Evolutionary conservation across 1,284 basidiomycete genomes (phyloP).

Genomic region (Fomitopsis palustris): DNA sequence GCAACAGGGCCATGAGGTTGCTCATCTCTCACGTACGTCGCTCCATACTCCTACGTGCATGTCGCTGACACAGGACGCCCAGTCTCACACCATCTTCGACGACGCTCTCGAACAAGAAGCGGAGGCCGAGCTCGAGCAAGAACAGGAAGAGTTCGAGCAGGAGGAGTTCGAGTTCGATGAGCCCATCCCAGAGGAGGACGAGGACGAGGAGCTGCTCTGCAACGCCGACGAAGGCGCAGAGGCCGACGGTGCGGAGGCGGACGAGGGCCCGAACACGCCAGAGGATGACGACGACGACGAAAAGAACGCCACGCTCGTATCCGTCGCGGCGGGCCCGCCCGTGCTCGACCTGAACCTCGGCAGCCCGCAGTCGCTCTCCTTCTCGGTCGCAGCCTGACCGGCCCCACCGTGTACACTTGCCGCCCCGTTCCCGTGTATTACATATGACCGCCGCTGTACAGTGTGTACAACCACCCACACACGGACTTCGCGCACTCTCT

Average conservation of each 20-base stretch:
- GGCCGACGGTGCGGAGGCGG: constrained; percentile 16
- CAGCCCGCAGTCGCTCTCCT: constrained; percentile 20
- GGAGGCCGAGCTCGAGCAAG: constrained; percentile 38
- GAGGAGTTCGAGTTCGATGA: constrained; percentile 45
- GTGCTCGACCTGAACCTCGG: constrained; percentile 20
- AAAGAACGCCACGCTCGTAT: constrained; percentile 6
- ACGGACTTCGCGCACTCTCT: not conserved
- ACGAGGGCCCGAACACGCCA: constrained; percentile 5
- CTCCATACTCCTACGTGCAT: not conserved
- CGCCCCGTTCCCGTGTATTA: not conserved
- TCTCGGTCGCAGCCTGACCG: constrained; percentile 15
- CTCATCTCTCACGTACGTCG: constrained; percentile 71
- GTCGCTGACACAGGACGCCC: not conserved
- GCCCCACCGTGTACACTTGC: not conserved
- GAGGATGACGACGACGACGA: constrained; percentile 9
- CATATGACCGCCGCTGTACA: not conserved
- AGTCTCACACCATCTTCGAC: constrained; percentile 52
- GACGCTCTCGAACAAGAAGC: constrained; percentile 36
- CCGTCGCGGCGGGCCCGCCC: constrained; percentile 17
- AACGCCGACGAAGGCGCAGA: constrained; percentile 28
- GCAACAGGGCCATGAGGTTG: constrained; percentile 72
- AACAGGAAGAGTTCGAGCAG: constrained; percentile 41
- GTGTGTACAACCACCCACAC: not conserved
- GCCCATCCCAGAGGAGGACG: constrained; percentile 47
- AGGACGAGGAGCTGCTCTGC: constrained; percentile 32